These are phyloP conservation scores for Blastocystis sp. DNA, from an alignment of 352 stramenopile species.

Conservation along the genomic window DNA sequence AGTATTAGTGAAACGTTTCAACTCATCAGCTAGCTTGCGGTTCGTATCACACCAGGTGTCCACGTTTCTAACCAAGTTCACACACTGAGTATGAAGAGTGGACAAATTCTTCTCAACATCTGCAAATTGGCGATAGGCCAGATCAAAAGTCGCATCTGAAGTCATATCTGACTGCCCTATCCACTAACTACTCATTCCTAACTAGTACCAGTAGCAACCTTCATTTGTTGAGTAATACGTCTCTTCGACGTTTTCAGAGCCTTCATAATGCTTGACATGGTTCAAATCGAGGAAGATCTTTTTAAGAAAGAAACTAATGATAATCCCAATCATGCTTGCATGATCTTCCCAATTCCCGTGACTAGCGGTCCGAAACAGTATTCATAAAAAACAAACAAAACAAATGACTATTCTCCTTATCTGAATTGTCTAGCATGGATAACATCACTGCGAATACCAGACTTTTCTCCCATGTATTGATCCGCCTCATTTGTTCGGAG, in stretches of 20 bases:
- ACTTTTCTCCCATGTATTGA: conserved; percentile 82
- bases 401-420: background rate
- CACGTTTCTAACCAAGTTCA: conserved; percentile 14
- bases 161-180: conserved; percentile 20
- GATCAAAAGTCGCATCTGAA: conserved; percentile 55
- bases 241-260: conserved; percentile 51
- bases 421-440: conserved; percentile 70
- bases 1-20: conserved; percentile 56
- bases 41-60: conserved; percentile 52
- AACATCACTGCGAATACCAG: conserved; percentile 84
- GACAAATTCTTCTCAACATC: conserved; percentile 63
- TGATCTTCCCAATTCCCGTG: background rate
- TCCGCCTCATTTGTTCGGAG: conserved; percentile 80
- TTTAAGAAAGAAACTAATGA: no score
- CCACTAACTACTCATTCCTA: background rate
- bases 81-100: conserved; percentile 32
- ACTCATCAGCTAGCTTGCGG: conserved; percentile 38
- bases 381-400: background rate
- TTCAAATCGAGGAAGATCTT: background rate
- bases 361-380: background rate
- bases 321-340: background rate
- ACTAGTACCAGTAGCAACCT: conserved; percentile 17
- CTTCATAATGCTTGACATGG: conserved; percentile 16
- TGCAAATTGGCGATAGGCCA: conserved; percentile 36
- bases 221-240: conserved; percentile 53